Conservation (phyloP, 495 filamentous ascomycete species). For the Podospora didyma region DNA sequence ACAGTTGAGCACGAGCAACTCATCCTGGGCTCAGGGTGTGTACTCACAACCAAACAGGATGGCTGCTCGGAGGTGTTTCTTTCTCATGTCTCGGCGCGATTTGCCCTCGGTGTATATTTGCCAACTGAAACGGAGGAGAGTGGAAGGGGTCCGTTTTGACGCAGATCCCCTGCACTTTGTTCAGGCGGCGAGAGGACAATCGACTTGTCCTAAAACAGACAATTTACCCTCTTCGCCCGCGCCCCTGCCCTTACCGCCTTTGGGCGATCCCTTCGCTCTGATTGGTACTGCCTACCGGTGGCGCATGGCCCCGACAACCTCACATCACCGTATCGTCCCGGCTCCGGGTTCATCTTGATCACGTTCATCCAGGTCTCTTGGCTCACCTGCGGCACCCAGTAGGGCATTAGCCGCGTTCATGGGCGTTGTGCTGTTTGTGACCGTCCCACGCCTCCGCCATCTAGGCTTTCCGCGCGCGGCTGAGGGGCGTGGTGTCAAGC, state of each 20-base stretch:
- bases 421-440: background rate
- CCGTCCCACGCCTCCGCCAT: background rate
- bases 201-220: constrained; percentile 1
- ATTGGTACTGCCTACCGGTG: background rate
- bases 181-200: background rate
- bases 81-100: background rate
- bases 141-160: background rate
- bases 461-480: background rate
- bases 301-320: background rate
- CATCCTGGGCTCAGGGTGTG: background rate
- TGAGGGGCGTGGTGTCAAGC: background rate
- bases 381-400: background rate
- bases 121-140: background rate
- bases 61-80: background rate
- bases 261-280: background rate
- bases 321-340: background rate
- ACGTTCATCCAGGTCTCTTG: background rate
- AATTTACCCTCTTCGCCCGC: constrained; percentile 3
- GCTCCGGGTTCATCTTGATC: background rate
- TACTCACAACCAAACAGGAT: background rate
- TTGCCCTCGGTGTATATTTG: background rate
- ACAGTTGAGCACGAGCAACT: background rate
- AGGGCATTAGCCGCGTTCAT: background rate
- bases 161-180: background rate
- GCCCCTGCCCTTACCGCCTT: background rate